Base-by-base conservation (phyloP, 805 yeast genomes). In the Kuraishia hungarica region DNA sequence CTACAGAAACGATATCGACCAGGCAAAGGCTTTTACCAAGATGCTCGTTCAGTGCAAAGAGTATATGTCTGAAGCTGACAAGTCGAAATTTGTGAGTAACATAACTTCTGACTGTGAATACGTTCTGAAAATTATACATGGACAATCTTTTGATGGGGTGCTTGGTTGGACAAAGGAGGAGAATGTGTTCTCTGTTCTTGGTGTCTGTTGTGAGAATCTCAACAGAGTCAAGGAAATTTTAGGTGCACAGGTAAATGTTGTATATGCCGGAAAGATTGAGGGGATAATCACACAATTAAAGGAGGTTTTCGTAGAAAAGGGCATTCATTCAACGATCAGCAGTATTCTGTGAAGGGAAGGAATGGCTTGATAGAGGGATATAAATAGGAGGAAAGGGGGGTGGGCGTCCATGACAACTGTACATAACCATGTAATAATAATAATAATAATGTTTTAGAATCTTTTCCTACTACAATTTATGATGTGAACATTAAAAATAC, bases 1-100 rank as follows among this genome's bases (percentile, higher is more conserved):
- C 47, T 88, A 83, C 67, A 73, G 83, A 60, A 81, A 84, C 62
- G 77, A 74, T 15, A 64, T 76, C 8, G 39, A 70, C 39, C 66
- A 64, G 35, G 61, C 58, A 1, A 13, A 54, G 2, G 66, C 65
- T 48, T 56, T 62, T 22, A 55, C 61, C 6, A 39, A 53, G 5
- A 61, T 70, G 59, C 47, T 70, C 28, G 43, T 21, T 21, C 8
- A 35, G 17, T 15, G 15, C 43, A 6, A 35, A 15, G 17, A 13
- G 4, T 15, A 35, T 17, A 35, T 35, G 43, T 35, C 43, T 35
- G 43, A 35, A 13, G 43, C 5, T 15, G 43, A 35, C 43, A 35
- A 35, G 17, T 10, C 43, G 3, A 3, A 13, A 8, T 35, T 35
- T 35, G 43, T 35, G 43, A 15, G 43, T 13, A 35, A 35, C 11